Base-by-base conservation (phyloP, 1,284 basidiomycete species). In the Anthracocystis setariae region DNA sequence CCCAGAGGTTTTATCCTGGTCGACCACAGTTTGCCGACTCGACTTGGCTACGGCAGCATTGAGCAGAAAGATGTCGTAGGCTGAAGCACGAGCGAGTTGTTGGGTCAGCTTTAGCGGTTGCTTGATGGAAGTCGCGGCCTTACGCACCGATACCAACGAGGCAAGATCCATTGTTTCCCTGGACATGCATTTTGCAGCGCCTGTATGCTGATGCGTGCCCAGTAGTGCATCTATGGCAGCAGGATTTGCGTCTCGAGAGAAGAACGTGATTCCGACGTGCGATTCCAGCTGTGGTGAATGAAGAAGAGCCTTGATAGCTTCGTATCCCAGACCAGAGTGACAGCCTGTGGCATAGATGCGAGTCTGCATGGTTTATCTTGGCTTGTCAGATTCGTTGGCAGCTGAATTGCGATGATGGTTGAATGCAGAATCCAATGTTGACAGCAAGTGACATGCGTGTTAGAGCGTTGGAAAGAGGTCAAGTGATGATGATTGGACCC, bases 31-130 rank as follows among this genome's bases (percentile, higher is more conserved):
- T 25, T 63, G 42, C 1, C 64, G 49, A 3, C 29, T 46, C 13
- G 50, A 24, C 32, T 72, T 74, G 45, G 73, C 73, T 15, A 72
- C 53, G 1, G 68, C 73, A 5, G 68, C 73, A 35, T 74, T 74
- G 45, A 74, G 56, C 0, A 74, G 56, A 23, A 72, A 48, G 50
- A 74, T 58, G 18, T 74, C 73, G 24, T 55, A 39, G 3, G 50
- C 53, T 10, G 35, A n/a, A 10, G 54, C 20, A 40, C 10, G 18
- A 29, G 29, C 29, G 5, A 5, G n/a, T 25, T 42, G 43, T 9
- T n/a, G 13, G n/a, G 24, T n/a, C 27, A 32, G 9, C 43, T 7
- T 20, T 48, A 24, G 17, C 27, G 20, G 32, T 46, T 17, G 17
- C 20, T 55, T 52, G 47, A 71, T 55, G 1, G 40, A 39, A 8